Base-by-base conservation (phyloP, 306 rosid genomes). In the Hippophae gyantsensis region DNA sequence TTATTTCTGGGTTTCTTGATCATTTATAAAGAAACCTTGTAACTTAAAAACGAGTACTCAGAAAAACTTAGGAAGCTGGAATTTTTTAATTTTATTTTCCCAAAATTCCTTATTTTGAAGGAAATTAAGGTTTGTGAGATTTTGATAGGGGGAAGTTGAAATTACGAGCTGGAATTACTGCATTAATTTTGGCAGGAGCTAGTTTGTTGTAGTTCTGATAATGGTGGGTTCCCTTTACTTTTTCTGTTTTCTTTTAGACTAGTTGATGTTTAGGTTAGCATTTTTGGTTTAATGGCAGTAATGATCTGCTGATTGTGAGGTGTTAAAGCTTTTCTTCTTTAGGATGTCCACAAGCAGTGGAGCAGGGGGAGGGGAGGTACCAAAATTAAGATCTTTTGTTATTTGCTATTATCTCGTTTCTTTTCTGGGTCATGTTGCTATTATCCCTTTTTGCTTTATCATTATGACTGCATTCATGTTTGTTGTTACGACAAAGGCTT, bases 1-100 rank as follows among this genome's bases (percentile, higher is more conserved):
- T n/a, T 5, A n/a, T 72, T 52, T 38, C 7, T 54, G 52, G 52
- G 26, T 67, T 67, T 64, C 64, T 48, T 49, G 45, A n/a, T 10
- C 23, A 46, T 57, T 2, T 53, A 8, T 57, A 53, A 52, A 40
- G 23, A 44, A 41, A 53, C 52, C 40, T 32, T 53, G 5, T 41
- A 13, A 13, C 6, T 43, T 25, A 5, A 45, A 43, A 41, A 6
- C 10, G 10, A 11, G 10, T 3, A 25, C 25, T 7, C 23, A 18
- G 38, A 45, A 13, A 48, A 50, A 42, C 43, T 18, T 7, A 26
- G 5, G 48, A 41, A 62, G 40, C 54, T 56, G 13, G 18, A 51
- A 56, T 3, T 32, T 32, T 32, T 32, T 32, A 8, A 11, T 8
- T 12, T 6, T 10, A 1, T n/a, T 0, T 53, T 11, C 6, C 13